These are phyloP conservation scores for Bipolaris zeicola DNA, from an alignment of 2,329 filamentous ascomycete species.

Conservation along the genomic window DNA sequence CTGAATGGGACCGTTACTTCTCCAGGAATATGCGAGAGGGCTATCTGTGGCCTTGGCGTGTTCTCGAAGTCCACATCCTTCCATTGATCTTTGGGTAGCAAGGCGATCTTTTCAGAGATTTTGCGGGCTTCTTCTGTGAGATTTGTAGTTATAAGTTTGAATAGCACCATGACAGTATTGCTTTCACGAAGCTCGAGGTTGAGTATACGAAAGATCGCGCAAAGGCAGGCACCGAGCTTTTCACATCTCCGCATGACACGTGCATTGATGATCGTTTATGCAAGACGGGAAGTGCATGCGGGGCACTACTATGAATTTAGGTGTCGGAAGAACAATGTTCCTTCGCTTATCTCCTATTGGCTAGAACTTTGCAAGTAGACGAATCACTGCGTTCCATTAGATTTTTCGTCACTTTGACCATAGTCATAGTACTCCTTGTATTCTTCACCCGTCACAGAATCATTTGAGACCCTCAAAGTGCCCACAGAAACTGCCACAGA, in stretches of 20 bases:
- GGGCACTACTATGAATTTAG: conserved; percentile 1
- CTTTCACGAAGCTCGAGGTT: neutral
- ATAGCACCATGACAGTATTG: conserved; percentile 1
- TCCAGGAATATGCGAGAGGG: conserved; percentile 3
- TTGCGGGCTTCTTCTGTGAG: conserved; percentile 1
- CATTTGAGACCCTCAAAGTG: neutral
- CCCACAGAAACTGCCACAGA: neutral
- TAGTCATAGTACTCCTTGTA: neutral
- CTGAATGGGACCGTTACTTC: conserved; percentile 2
- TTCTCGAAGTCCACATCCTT: conserved; percentile 3
- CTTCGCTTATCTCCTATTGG: neutral
- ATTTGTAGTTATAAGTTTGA: neutral
- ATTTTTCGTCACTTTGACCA: neutral
- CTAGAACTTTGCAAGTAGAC: neutral
- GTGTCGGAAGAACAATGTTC: conserved; percentile 1
- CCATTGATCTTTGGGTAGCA: conserved; percentile 1
- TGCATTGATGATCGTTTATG: neutral
- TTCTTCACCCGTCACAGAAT: neutral
- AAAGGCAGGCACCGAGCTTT: neutral
- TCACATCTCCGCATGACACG: neutral
- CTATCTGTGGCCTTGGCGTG: neutral
- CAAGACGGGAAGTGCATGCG: conserved; percentile 1
- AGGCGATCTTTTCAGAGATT: conserved; percentile 4
- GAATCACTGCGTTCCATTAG: neutral
- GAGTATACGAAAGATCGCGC: neutral